Evolutionary conservation across 345 rosid genomes (phyloP).

Genomic region (Aquilaria yunnanensis): DNA sequence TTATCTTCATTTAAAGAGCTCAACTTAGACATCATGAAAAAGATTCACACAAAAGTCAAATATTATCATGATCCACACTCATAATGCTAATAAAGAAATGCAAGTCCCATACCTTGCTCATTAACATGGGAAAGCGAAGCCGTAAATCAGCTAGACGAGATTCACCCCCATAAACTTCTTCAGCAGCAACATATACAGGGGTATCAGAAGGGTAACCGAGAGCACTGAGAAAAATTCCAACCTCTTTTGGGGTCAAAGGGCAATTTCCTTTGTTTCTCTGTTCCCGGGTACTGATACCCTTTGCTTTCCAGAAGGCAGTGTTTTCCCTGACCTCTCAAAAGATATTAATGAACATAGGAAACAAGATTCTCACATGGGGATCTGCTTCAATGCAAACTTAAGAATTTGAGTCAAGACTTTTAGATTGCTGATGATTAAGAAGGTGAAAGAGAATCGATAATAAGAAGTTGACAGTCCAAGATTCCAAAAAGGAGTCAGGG

Average conservation of each 20-base stretch:
- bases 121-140: slow-evolving; percentile 60
- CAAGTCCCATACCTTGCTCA: slow-evolving; percentile 56
- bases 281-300: slow-evolving; percentile 67
- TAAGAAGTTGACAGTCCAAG: too few relatives aligned
- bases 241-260: slow-evolving; percentile 89
- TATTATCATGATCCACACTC: too few relatives aligned
- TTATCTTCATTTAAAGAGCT: neutral
- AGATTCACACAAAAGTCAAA: too few relatives aligned
- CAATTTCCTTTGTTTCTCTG: slow-evolving; percentile 82
- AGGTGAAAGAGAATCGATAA: too few relatives aligned
- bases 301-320: slow-evolving; percentile 77
- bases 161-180: slow-evolving; percentile 87
- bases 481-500: too few relatives aligned
- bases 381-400: too few relatives aligned
- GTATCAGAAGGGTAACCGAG: slow-evolving; percentile 74
- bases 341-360: too few relatives aligned
- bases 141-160: slow-evolving; percentile 52
- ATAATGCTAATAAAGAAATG: neutral
- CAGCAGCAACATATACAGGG: slow-evolving; percentile 88
- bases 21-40: neutral
- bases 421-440: too few relatives aligned
- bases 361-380: too few relatives aligned
- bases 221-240: slow-evolving; percentile 67
- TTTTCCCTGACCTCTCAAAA: slow-evolving; percentile 37
- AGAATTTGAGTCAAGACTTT: too few relatives aligned